Conservation (phyloP, 345 rosid genomes). For the Arabidopsis thaliana region DNA sequence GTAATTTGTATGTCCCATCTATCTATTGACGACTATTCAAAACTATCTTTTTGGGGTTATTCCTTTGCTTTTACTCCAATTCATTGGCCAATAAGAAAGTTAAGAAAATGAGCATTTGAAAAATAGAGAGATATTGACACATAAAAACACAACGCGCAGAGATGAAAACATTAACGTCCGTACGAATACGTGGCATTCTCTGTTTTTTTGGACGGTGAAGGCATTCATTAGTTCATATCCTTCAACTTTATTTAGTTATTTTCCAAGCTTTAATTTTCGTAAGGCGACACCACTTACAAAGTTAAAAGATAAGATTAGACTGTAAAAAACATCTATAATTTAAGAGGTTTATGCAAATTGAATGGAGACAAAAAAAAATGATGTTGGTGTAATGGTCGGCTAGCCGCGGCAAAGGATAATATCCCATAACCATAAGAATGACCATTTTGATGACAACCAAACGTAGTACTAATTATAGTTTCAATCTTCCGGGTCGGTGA, state of each 20-base stretch:
- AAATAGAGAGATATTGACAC: slow-evolving; percentile 13
- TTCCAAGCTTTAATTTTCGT: neutral
- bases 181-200: slow-evolving; percentile 43
- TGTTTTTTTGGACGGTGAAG: slow-evolving; percentile 45
- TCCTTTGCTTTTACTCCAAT: slow-evolving; percentile 42
- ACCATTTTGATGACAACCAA: slow-evolving; percentile 28
- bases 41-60: slow-evolving; percentile 37
- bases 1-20: slow-evolving; percentile 4
- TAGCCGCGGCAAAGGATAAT: slow-evolving; percentile 43
- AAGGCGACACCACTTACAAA: slow-evolving; percentile 24
- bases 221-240: slow-evolving; percentile 16
- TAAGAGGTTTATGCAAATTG: slow-evolving; percentile 13
- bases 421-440: slow-evolving; percentile 26
- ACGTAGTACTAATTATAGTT: neutral
- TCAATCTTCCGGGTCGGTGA: slow-evolving; percentile 29
- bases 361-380: neutral
- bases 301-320: slow-evolving; percentile 14
- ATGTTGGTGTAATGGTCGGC: slow-evolving; percentile 42
- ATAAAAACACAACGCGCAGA: slow-evolving; percentile 34
- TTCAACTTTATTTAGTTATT: neutral
- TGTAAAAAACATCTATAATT: slow-evolving; percentile 3
- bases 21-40: slow-evolving; percentile 26
- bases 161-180: slow-evolving; percentile 40
- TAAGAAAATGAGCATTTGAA: neutral
- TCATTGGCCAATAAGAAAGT: slow-evolving; percentile 22